phyloP scores from a whole-genome alignment of 768 basidiomycete genomes.

The Russula sp. region DNA sequence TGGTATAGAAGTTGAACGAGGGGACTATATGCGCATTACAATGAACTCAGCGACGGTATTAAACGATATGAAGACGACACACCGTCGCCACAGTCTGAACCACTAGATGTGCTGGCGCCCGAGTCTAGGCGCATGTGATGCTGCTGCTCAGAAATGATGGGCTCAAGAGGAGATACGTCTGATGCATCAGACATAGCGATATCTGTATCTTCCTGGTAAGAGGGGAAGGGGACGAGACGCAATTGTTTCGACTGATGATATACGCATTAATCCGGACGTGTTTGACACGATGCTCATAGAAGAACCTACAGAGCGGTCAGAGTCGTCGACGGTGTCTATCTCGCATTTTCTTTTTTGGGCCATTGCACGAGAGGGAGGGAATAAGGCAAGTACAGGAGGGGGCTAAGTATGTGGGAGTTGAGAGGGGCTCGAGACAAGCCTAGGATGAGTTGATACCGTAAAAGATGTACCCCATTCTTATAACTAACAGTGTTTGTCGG shows the following conservation, averaged over 20 bases:
- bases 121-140: constrained; percentile 59
- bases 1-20: constrained; percentile 48
- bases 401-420: constrained; percentile 6
- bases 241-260: constrained; percentile 47
- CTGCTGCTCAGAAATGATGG: constrained; percentile 40
- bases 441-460: constrained; percentile 14
- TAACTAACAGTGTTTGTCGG: constrained; percentile 18
- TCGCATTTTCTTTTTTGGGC: constrained; percentile 72
- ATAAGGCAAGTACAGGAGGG: constrained; percentile 7
- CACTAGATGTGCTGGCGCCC: constrained; percentile 47
- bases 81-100: constrained; percentile 38
- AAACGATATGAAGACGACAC: background rate
- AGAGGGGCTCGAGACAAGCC: constrained; percentile 24
- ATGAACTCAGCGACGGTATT: constrained; percentile 26
- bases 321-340: constrained; percentile 46
- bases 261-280: constrained; percentile 18
- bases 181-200: constrained; percentile 58
- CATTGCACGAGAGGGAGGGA: constrained; percentile 36
- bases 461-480: constrained; percentile 20
- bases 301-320: constrained; percentile 30
- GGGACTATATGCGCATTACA: constrained; percentile 33
- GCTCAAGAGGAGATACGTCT: constrained; percentile 46
- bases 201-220: constrained; percentile 48
- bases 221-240: constrained; percentile 70
- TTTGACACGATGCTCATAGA: background rate